Evolutionary conservation across 306 rosid genomes (phyloP).

Genomic region (Cicer yamashitae): DNA sequence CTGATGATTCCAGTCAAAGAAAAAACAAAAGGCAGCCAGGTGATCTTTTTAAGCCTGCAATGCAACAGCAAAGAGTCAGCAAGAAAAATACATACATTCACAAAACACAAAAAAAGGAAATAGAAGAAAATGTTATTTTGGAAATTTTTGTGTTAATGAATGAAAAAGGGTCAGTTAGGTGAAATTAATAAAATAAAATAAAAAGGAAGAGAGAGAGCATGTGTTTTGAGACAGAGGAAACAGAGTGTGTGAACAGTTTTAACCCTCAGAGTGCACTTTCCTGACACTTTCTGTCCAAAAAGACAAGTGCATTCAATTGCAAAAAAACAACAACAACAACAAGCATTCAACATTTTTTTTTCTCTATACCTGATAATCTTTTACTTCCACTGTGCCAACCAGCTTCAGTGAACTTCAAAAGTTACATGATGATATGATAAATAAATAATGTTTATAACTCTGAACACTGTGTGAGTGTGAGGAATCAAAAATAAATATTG

Average conservation of each 20-base stretch:
- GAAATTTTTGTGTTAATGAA: conserved; percentile 57
- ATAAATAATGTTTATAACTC: neutral
- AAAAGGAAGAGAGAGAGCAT: conserved; percentile 55
- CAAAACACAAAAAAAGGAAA: conserved; percentile 57
- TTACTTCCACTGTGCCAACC: conserved; percentile 49
- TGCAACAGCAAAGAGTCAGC: conserved; percentile 47
- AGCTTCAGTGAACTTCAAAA: conserved; percentile 21
- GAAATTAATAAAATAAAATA: conserved; percentile 35
- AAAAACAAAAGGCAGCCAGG: conserved; percentile 44
- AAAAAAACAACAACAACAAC: conserved; percentile 47
- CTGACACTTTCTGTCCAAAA: conserved; percentile 59
- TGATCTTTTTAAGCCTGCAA: conserved; percentile 49
- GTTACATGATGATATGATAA: neutral
- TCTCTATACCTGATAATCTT: conserved; percentile 55
- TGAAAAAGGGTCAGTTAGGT: conserved; percentile 60
- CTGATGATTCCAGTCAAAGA: conserved; percentile 47
- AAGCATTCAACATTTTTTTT: conserved; percentile 50
- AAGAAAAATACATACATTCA: conserved; percentile 38
- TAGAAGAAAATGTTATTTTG: conserved; percentile 43
- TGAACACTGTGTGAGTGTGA: conserved; percentile 5
- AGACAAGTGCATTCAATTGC: conserved; percentile 71
- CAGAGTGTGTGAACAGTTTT: conserved; percentile 63
- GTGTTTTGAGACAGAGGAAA: conserved; percentile 72
- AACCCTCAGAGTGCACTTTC: conserved; percentile 75
- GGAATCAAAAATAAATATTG: too few relatives aligned